A percentile compares a stretch with the other conserved stretches of the same genome.
These are phyloP conservation scores for Mycena maculata DNA, from an alignment of 768 basidiomycete species.

Conservation along the genomic window DNA sequence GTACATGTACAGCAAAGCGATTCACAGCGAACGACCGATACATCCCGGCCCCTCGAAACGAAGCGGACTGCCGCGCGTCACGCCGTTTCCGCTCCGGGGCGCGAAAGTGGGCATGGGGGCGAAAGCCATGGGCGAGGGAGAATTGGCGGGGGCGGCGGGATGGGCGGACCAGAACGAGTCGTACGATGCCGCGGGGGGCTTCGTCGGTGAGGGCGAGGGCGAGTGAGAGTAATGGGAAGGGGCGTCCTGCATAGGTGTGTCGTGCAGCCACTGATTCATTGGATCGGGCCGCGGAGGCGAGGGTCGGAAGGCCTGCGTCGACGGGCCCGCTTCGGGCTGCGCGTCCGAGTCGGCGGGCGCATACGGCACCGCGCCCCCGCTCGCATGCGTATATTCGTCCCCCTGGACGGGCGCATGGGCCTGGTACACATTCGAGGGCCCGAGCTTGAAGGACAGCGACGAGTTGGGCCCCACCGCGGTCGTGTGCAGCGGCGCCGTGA, in stretches of 20 bases:
- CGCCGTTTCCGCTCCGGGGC: conserved; percentile 29
- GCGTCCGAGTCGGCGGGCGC: not conserved
- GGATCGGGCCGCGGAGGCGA: too few relatives aligned
- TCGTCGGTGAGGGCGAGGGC: conserved; percentile 37
- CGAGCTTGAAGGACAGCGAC: conserved; percentile 23
- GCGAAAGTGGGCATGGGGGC: not conserved
- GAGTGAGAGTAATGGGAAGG: too few relatives aligned
- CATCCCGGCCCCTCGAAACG: too few relatives aligned
- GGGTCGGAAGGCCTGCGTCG: conserved; percentile 30
- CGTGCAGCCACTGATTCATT: too few relatives aligned
- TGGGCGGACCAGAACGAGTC: conserved; percentile 75
- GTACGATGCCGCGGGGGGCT: conserved; percentile 57
- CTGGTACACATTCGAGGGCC: not conserved
- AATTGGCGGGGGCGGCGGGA: conserved; percentile 14
- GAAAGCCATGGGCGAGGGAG: not conserved
- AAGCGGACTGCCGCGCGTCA: not conserved
- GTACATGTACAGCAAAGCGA: too few relatives aligned
- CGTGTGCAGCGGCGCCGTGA: not conserved
- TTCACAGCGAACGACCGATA: too few relatives aligned
- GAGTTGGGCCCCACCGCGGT: conserved; percentile 5
- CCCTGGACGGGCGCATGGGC: not conserved
- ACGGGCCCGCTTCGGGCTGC: conserved; percentile 19
- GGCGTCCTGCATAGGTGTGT: too few relatives aligned
- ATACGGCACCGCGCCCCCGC: not conserved
- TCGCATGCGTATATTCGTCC: not conserved